phyloP scores from a whole-genome alignment of 1,284 basidiomycete species.

The Puccinia brachypodii region DNA sequence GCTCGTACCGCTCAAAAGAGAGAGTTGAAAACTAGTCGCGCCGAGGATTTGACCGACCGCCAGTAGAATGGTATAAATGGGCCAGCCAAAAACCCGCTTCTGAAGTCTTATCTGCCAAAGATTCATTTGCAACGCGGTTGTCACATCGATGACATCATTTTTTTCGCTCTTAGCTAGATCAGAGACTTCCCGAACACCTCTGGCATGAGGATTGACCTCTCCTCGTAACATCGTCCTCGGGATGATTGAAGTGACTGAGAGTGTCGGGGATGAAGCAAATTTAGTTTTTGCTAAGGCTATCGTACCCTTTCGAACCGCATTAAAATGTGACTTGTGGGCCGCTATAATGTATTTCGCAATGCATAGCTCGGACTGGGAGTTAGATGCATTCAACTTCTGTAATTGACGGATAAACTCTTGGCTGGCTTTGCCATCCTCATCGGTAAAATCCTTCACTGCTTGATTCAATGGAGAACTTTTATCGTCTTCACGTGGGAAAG shows the following conservation, averaged over 20 bases:
- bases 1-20: constrained; percentile 77
- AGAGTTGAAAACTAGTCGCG: constrained; percentile 89
- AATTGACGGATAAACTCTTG: constrained; percentile 82
- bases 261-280: constrained; percentile 19
- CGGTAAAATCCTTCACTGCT: constrained; percentile 85
- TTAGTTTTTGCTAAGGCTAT: constrained; percentile 10
- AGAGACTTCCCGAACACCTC: background rate
- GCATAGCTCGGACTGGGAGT: constrained; percentile 83
- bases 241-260: background rate
- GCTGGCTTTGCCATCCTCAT: constrained; percentile 86
- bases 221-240: background rate
- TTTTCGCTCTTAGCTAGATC: background rate
- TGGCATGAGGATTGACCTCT: background rate
- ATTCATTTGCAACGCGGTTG: constrained; percentile 27
- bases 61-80: constrained; percentile 82
- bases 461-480: constrained; percentile 82
- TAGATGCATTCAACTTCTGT: constrained; percentile 73
- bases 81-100: constrained; percentile 66
- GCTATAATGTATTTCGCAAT: constrained; percentile 86
- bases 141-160: background rate
- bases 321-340: constrained; percentile 85
- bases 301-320: constrained; percentile 64
- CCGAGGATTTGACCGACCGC: constrained; percentile 78
- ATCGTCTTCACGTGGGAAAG: constrained; percentile 79
- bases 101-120: constrained; percentile 47